These are phyloP conservation scores for Trichophyton verrucosum DNA, from an alignment of 2,329 filamentous ascomycete genomes.

Conservation along the genomic window DNA sequence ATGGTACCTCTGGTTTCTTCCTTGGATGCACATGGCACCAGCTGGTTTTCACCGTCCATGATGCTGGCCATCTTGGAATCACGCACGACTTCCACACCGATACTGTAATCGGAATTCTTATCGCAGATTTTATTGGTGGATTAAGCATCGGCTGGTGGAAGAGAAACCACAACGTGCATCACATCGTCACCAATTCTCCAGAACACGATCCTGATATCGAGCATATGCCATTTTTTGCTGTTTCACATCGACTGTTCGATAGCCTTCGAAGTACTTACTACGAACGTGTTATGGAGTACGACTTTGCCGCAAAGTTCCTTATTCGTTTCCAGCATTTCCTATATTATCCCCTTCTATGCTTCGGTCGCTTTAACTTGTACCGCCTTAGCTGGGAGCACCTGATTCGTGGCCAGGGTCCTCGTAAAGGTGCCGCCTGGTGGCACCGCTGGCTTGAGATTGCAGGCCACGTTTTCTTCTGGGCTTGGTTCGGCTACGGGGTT, in stretches of 20 bases:
- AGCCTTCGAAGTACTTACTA: slow-evolving; percentile 72
- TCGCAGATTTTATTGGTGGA: slow-evolving; percentile 81
- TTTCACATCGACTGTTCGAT: slow-evolving; percentile 67
- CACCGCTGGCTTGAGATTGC: slow-evolving; percentile 66
- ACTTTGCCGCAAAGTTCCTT: slow-evolving; percentile 56
- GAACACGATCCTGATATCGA: slow-evolving; percentile 95
- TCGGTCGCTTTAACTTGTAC: slow-evolving; percentile 84
- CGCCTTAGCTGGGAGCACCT: slow-evolving; percentile 68
- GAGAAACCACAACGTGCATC: slow-evolving; percentile 87
- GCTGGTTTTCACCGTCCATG: slow-evolving; percentile 83
- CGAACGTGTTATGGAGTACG: slow-evolving; percentile 65
- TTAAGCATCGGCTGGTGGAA: slow-evolving; percentile 97
- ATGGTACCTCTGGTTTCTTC: slow-evolving; percentile 56
- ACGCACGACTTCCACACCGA: slow-evolving; percentile 81
- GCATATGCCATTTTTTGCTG: slow-evolving; percentile 77
- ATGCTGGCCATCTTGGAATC: slow-evolving; percentile 94
- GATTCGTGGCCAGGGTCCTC: slow-evolving; percentile 53
- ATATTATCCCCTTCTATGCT: slow-evolving; percentile 68
- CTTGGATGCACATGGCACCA: slow-evolving; percentile 88
- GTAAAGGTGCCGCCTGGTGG: slow-evolving; percentile 68
- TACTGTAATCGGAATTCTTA: slow-evolving; percentile 73
- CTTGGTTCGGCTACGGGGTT: slow-evolving; percentile 73
- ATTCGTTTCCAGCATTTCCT: slow-evolving; percentile 66
- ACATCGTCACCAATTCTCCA: slow-evolving; percentile 87
- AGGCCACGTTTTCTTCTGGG: slow-evolving; percentile 73